Evolutionary conservation across 352 stramenopile genomes (phyloP).

Genomic region (Albugo laibachii): DNA sequence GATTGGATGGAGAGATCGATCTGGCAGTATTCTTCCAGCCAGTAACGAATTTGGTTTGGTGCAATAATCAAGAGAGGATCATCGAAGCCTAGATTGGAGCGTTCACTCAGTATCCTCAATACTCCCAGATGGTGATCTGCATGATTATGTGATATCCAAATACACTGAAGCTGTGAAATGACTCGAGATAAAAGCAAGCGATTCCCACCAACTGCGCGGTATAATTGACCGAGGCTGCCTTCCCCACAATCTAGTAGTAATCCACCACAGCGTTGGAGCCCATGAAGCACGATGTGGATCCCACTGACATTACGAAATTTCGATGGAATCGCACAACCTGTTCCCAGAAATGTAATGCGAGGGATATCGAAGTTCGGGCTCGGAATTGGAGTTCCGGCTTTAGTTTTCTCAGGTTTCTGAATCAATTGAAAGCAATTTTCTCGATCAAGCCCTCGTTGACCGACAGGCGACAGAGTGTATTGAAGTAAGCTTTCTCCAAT

Average conservation of each 20-base stretch:
- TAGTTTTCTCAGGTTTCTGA: no score
- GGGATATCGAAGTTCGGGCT: neutral
- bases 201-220: slow-evolving; percentile 28
- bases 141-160: slow-evolving; percentile 97
- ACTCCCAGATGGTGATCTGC: slow-evolving; percentile 94
- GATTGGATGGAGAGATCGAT: slow-evolving; percentile 53
- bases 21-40: slow-evolving; percentile 81
- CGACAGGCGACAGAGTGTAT: slow-evolving; percentile 29
- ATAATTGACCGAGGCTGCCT: slow-evolving; percentile 88
- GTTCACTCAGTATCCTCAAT: slow-evolving; percentile 73
- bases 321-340: slow-evolving; percentile 91
- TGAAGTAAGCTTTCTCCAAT: slow-evolving; percentile 55
- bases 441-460: slow-evolving; percentile 38
- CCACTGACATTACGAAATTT: slow-evolving; percentile 97
- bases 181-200: slow-evolving; percentile 19
- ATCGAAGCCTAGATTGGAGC: slow-evolving; percentile 9
- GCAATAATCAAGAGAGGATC: slow-evolving; percentile 83
- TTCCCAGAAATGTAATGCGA: slow-evolving; percentile 89
- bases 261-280: slow-evolving; percentile 12
- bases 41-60: slow-evolving; percentile 70
- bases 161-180: slow-evolving; percentile 62
- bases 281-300: slow-evolving; percentile 77
- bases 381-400: no score
- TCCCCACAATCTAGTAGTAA: slow-evolving; percentile 95
- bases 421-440: neutral